These are phyloP conservation scores for Conticribra guillardii DNA, from an alignment of 108 stramenopile genomes.

Conservation along the genomic window DNA sequence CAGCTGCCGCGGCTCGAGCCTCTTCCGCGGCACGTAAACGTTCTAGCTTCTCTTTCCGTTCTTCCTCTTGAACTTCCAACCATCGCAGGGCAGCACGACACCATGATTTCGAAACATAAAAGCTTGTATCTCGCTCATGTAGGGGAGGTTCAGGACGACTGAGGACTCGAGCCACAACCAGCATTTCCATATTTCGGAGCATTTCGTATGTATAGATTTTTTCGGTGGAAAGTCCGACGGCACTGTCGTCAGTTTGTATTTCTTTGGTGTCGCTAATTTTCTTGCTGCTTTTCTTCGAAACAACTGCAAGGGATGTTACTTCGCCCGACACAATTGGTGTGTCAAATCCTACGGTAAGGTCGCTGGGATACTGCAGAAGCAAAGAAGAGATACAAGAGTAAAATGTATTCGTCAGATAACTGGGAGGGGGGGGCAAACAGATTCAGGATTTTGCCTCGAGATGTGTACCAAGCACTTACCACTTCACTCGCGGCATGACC, in stretches of 20 bases:
- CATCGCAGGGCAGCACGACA: slow-evolving; percentile 83
- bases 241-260: background rate
- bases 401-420: no score
- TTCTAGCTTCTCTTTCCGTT: slow-evolving; percentile 50
- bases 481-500: slow-evolving; percentile 62
- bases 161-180: slow-evolving; percentile 85
- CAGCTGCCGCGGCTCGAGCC: slow-evolving; percentile 19
- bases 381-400: no score
- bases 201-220: slow-evolving; percentile 70
- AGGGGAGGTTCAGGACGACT: slow-evolving; percentile 76
- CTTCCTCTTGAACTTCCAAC: slow-evolving; percentile 82
- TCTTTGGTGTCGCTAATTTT: no score
- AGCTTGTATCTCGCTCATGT: slow-evolving; percentile 52
- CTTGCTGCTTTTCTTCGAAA: slow-evolving; percentile 36
- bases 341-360: slow-evolving; percentile 72
- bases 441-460: no score
- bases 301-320: slow-evolving; percentile 35
- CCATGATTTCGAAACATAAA: slow-evolving; percentile 86
- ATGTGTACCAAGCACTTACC: no score
- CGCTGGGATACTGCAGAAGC: slow-evolving; percentile 77
- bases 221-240: background rate
- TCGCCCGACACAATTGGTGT: slow-evolving; percentile 55
- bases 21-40: slow-evolving; percentile 36
- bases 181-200: slow-evolving; percentile 88
- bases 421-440: background rate